Evolutionary conservation across 371 early-diverging fungal species (phyloP), one percentile per base, ranked within the genome.

Genomic region (Coemansia sp.): DNA sequence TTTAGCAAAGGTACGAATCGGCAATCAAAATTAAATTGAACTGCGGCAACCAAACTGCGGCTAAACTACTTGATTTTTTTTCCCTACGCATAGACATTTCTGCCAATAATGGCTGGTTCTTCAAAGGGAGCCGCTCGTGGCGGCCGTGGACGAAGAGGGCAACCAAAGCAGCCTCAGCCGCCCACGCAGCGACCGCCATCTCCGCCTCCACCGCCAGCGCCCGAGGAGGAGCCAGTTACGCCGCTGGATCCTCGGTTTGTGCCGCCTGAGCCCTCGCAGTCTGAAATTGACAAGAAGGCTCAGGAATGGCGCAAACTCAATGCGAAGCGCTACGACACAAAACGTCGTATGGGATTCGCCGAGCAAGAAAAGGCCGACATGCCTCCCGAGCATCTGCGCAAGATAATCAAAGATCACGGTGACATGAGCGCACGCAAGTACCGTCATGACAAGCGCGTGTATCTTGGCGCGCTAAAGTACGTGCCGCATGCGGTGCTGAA

Each of bases 371-470:
- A 97, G 81, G 93, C 88, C 52, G 88, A 93, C 63, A 95, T 99
- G 97, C 99, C 99, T 37, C 94, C 96, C 39, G 99, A 99, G 73
- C 98, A 98, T 84, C 84, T 97, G 72, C 88, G 94, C 60, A 93
- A 94, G 80, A 94, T 98, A 80, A 93, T 98, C 80, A 95, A 93
- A 75, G 97, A 97, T 80, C 97, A 96, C 78, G 98, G 97, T 67
- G 99, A 99, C 85, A 96, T 98, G 98, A 91, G 95, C n/a, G 90
- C 89, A 60, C 93, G 94, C 79, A 97, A 97, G 82, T 99, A 91
- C 75, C 82, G 94, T 56, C 93, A 95, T 67, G 98, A 97, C 84
- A 96, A 97, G 79, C 93, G 97, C 60, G 92, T 96, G 58, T 98
- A 97, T 71, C 86, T 98, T 39, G 98, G 97, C 61, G 98, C 99